These are phyloP conservation scores for Viola pubescens DNA, from an alignment of 441 rosid genomes.

Conservation along the genomic window DNA sequence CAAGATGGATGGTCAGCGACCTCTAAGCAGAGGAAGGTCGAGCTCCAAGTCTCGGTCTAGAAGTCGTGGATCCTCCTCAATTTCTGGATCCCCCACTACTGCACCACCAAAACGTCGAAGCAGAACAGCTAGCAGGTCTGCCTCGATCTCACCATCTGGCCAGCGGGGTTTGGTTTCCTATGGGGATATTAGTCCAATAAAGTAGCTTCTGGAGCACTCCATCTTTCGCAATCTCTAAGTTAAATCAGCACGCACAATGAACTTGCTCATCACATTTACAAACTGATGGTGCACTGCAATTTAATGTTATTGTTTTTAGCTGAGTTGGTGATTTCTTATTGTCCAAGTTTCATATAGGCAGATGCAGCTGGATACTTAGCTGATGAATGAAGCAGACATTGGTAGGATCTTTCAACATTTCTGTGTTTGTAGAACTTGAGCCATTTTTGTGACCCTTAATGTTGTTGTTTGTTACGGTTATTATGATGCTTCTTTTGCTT, in stretches of 20 bases:
- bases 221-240: not conserved
- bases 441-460: no score
- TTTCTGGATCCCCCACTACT: conserved; percentile 38
- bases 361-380: no score
- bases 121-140: conserved; percentile 33
- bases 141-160: conserved; percentile 56
- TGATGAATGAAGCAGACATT: no score
- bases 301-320: no score
- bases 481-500: no score
- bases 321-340: no score
- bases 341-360: no score
- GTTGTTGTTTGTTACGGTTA: no score
- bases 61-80: conserved; percentile 26
- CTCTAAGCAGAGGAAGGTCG: conserved; percentile 31
- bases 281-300: no score
- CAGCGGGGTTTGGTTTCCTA: conserved; percentile 73
- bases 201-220: conserved; percentile 2
- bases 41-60: conserved; percentile 33
- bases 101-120: conserved; percentile 23
- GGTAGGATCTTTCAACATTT: no score
- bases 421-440: no score
- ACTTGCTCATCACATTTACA: not conserved
- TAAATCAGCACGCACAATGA: not conserved
- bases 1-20: conserved; percentile 22
- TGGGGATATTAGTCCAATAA: conserved; percentile 48